These are phyloP conservation scores for Populus davidiana DNA, from an alignment of 345 rosid species.

Conservation along the genomic window DNA sequence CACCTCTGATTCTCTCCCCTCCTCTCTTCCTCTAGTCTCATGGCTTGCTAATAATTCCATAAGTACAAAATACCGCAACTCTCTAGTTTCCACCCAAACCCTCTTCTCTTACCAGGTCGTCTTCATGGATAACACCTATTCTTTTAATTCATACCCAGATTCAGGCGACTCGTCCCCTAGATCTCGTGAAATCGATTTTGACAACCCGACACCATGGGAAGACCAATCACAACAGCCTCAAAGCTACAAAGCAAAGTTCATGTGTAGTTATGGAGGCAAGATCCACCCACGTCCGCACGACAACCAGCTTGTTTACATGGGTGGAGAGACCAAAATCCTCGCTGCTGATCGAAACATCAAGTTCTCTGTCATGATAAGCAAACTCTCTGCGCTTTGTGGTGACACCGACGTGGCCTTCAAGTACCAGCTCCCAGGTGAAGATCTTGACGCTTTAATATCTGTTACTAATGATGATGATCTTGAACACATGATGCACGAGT, in stretches of 20 bases:
- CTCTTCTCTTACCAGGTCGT: no score
- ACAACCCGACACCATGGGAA: slow-evolving; percentile 77
- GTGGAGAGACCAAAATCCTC: slow-evolving; percentile 90
- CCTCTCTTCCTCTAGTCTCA: background rate
- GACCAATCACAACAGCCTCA: slow-evolving; percentile 46
- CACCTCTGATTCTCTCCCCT: background rate
- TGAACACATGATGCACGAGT: slow-evolving; percentile 91
- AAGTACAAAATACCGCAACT: no score
- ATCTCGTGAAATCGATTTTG: slow-evolving; percentile 89
- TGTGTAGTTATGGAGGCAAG: slow-evolving; percentile 93
- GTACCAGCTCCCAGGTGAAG: slow-evolving; percentile 96
- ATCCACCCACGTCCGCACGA: slow-evolving; percentile 95
- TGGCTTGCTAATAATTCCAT: background rate
- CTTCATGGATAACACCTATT: slow-evolving; percentile 57
- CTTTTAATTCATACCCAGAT: slow-evolving; percentile 72
- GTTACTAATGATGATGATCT: slow-evolving; percentile 93
- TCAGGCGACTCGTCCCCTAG: slow-evolving; percentile 91
- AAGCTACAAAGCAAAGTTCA: slow-evolving; percentile 61
- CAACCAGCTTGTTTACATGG: slow-evolving; percentile 75
- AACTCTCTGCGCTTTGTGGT: slow-evolving; percentile 55
- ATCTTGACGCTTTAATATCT: slow-evolving; percentile 89
- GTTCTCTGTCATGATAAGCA: slow-evolving; percentile 54
- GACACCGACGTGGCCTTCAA: slow-evolving; percentile 57
- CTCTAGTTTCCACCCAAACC: background rate
- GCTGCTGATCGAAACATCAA: slow-evolving; percentile 68